Conservation (phyloP, 495 filamentous ascomycete genomes). For the Mytilinidion resinicola region DNA sequence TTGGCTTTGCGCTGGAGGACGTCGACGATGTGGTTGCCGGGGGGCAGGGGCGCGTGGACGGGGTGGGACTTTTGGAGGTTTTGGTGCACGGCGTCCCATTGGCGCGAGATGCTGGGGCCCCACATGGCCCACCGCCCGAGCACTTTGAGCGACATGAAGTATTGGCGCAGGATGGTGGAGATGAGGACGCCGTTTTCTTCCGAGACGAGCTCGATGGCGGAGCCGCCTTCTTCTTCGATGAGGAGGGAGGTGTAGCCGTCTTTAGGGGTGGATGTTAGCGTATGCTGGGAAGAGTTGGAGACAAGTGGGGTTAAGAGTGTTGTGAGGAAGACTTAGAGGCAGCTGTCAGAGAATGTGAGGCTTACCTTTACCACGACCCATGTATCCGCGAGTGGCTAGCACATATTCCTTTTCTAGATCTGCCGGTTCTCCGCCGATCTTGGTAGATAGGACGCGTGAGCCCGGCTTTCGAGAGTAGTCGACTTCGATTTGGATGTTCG, state of each 20-base stretch:
- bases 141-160: constrained; percentile 77
- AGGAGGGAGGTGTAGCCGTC: constrained; percentile 75
- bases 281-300: too few relatives aligned
- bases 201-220: constrained; percentile 66
- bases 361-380: constrained; percentile 65
- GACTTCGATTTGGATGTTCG: constrained; percentile 67
- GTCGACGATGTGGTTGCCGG: background rate
- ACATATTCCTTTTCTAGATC: constrained; percentile 56
- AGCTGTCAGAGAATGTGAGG: background rate
- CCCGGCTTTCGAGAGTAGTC: constrained; percentile 54
- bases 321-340: background rate
- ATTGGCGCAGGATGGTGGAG: constrained; percentile 77
- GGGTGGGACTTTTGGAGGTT: constrained; percentile 38
- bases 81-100: constrained; percentile 57
- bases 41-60: constrained; percentile 4
- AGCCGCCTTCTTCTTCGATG: constrained; percentile 60
- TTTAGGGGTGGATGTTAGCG: background rate
- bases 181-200: constrained; percentile 85
- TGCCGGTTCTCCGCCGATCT: constrained; percentile 53
- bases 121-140: constrained; percentile 67
- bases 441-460: constrained; percentile 55
- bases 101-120: constrained; percentile 50
- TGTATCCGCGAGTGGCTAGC: constrained; percentile 74
- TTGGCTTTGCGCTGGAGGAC: background rate
- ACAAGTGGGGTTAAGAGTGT: background rate